Conservation (phyloP, 2,329 filamentous ascomycete genomes). For the Colletotrichum sp. region DNA sequence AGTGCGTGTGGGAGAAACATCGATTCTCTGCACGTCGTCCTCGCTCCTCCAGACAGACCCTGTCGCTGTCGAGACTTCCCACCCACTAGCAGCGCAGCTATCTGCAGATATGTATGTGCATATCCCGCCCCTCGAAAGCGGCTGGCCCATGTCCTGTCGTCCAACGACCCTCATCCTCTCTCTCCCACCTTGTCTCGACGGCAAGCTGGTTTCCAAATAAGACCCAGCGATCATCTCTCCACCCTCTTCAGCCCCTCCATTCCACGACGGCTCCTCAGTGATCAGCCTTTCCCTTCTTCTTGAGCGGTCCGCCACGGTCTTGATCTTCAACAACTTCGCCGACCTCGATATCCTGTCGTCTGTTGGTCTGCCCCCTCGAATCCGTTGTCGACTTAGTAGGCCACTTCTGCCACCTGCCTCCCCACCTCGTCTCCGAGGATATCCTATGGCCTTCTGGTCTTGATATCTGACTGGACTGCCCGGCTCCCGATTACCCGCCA, state of each 20-base stretch:
- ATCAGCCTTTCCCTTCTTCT: constrained; percentile 16
- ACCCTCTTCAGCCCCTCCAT: constrained; percentile 21
- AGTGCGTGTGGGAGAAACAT: constrained; percentile 20
- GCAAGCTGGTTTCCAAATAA: constrained; percentile 19
- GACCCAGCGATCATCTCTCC: constrained; percentile 19
- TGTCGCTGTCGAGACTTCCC: constrained; percentile 11
- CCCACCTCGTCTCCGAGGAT: not conserved
- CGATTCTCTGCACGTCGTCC: constrained; percentile 14
- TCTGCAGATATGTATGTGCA: constrained; percentile 23
- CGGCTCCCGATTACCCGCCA: not conserved
- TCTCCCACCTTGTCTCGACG: constrained; percentile 10
- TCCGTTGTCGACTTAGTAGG: not conserved
- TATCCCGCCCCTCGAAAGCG: constrained; percentile 19
- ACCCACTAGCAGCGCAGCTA: constrained; percentile 16
- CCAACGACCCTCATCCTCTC: constrained; percentile 7
- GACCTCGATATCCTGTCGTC: not conserved
- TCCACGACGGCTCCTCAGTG: constrained; percentile 7
- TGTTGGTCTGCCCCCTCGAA: not conserved
- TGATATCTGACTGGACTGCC: constrained; percentile 14
- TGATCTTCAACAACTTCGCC: not conserved
- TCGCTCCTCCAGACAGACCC: constrained; percentile 1
- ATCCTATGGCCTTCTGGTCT: not conserved
- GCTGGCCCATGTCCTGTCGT: constrained; percentile 12
- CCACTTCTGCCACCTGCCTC: not conserved
- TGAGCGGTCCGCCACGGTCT: not conserved